These are phyloP conservation scores for Thalia dealbata DNA, from an alignment of 176 grass and related monocot species.

Conservation along the genomic window DNA sequence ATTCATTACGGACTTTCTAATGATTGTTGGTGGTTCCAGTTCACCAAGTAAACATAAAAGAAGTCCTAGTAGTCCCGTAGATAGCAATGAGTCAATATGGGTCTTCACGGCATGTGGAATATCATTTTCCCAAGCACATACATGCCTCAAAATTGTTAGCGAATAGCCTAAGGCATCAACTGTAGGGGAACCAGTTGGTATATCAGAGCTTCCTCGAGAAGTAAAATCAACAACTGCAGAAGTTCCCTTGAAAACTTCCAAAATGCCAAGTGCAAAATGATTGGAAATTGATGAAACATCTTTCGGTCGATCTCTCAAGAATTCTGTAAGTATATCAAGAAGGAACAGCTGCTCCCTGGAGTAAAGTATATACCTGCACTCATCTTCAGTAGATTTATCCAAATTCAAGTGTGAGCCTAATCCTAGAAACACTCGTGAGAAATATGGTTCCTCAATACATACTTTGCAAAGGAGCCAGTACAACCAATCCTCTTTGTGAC, in stretches of 20 bases:
- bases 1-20: conserved; percentile 51
- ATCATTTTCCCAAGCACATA: conserved; percentile 65
- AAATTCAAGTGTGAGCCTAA: conserved; percentile 36
- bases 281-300: conserved; percentile 38
- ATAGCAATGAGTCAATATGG: conserved; percentile 47
- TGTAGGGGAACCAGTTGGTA: conserved; percentile 49
- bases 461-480: conserved; percentile 87
- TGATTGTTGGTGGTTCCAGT: conserved; percentile 73
- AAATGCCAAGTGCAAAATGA: conserved; percentile 49
- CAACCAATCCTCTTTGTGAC: conserved; percentile 77
- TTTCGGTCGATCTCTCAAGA: conserved; percentile 52
- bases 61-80: conserved; percentile 40
- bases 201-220: conserved; percentile 26
- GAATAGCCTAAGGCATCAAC: conserved; percentile 77
- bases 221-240: conserved; percentile 49
- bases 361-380: conserved; percentile 20
- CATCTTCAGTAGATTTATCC: neutral
- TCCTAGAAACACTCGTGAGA: conserved; percentile 37
- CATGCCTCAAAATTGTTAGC: conserved; percentile 65
- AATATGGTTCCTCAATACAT: conserved; percentile 62
- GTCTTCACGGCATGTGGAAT: conserved; percentile 17
- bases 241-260: conserved; percentile 45
- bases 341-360: conserved; percentile 50
- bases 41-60: conserved; percentile 50
- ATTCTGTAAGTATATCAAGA: conserved; percentile 56